Evolutionary conservation across 2,329 filamentous ascomycete species (phyloP), one percentile per base, ranked within the genome.

Genomic region (Verticillium alfalfae): DNA sequence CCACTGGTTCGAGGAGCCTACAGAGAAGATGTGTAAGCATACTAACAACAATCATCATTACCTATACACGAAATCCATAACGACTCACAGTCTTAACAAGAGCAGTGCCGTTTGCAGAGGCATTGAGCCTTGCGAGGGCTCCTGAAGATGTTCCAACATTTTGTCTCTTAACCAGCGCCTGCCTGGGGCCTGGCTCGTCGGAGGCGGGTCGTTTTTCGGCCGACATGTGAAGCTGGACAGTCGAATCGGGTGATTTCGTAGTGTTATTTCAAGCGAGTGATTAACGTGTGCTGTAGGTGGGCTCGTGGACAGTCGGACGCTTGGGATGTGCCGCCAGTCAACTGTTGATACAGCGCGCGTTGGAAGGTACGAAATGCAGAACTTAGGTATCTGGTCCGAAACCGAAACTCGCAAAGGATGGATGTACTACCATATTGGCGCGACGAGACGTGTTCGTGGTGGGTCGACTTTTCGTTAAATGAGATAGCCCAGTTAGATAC

Each of bases 131-230:
- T 37, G 82, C 79, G 60, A 84, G 74, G 22, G 78, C 79, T 62
- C 79, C 78, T 63, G 75, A 78, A 16, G 78, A 79, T 26, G 72
- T 76, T 65, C 81, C 81, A 55, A 87, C 75, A 73, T 95, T 96
- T 74, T 94, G 93, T 73, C 94, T 85, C 81, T 98, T 99, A 65
- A 98, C 89, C 45, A 93, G 86, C 68, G 94, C 84, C 76, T 96
- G 91, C 57, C 88, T 87, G 31, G 87, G 87, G 69, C 88, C 86
- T 68, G 94, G 94, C 64, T 91, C 90, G 68, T 90, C 89, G 64
- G 91, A 88, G n/a, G 93, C 93, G 63, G 93, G 90, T 72, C 95
- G 87, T 79, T 99, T 98, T 77, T 96, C 93, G 65, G 90, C 85
- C 38, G 93, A 92, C 93, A 97, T 97, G 63, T 37, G 36, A 37